phyloP scores from a whole-genome alignment of 2,329 filamentous ascomycete genomes.

The Diaporthe destruens region DNA sequence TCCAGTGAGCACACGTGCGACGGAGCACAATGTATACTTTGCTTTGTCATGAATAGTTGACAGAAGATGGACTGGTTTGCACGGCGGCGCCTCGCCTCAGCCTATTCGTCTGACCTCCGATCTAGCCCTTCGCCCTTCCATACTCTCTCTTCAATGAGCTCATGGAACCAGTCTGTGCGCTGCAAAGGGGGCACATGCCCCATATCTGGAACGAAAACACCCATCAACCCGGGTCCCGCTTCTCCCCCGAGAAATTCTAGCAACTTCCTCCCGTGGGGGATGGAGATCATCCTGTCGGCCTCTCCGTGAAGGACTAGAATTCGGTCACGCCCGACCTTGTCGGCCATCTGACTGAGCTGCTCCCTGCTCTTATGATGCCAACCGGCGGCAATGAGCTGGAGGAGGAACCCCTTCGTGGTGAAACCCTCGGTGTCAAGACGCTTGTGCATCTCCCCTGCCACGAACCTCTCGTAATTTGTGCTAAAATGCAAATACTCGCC shows the following conservation, averaged over 20 bases:
- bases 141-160: constrained; percentile 69
- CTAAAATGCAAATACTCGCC: constrained; percentile 68
- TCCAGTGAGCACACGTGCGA: not conserved
- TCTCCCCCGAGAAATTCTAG: constrained; percentile 68
- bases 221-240: constrained; percentile 50
- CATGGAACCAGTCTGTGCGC: constrained; percentile 76
- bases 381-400: constrained; percentile 82
- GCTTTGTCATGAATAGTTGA: not conserved
- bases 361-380: constrained; percentile 81
- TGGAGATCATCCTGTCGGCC: constrained; percentile 81
- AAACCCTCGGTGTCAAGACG: constrained; percentile 71
- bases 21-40: not conserved
- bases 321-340: constrained; percentile 77
- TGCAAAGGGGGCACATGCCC: constrained; percentile 84
- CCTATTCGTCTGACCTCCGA: constrained; percentile 40
- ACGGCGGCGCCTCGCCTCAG: not conserved
- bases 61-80: not conserved
- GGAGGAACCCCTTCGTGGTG: constrained; percentile 75
- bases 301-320: constrained; percentile 85
- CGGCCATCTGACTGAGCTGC: constrained; percentile 75
- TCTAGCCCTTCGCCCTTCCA: constrained; percentile 63
- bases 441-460: constrained; percentile 83
- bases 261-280: constrained; percentile 77
- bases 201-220: constrained; percentile 74
- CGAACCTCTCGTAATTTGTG: constrained; percentile 85